Evolutionary conservation across 73 alveolate genomes (phyloP).

Genomic region (Strombidium stylifer): DNA sequence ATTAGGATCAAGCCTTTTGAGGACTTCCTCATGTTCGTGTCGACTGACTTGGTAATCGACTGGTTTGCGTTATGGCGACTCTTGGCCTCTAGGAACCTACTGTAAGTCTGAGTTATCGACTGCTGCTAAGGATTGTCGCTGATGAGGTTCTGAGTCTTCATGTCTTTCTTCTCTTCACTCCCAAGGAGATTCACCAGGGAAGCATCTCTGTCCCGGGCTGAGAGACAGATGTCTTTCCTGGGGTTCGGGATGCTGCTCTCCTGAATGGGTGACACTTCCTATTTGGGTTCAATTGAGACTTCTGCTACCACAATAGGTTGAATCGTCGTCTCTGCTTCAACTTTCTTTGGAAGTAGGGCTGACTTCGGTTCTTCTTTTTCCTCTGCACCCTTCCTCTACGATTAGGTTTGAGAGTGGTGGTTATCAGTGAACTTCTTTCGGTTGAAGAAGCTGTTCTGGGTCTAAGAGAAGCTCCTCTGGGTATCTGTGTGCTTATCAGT

Average conservation of each 20-base stretch:
- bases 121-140: no score
- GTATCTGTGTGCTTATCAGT: no score
- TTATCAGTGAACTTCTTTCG: neutral
- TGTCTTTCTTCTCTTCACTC: neutral
- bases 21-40: no score
- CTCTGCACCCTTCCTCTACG: neutral
- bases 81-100: no score
- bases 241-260: no score
- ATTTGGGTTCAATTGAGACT: neutral
- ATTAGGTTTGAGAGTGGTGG: neutral
- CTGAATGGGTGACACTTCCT: no score
- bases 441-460: neutral
- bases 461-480: neutral
- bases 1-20: no score
- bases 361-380: neutral
- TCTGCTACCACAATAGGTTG: neutral
- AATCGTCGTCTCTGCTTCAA: neutral
- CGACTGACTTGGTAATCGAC: no score
- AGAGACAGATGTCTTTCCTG: no score
- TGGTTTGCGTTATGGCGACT: no score
- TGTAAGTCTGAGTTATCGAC: no score
- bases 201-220: slow-evolving; percentile 10
- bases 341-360: neutral
- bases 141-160: slow-evolving; percentile 25
- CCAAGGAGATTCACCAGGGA: slow-evolving; percentile 4